Percentiles rank a stretch among this genome's conserved stretches.
phyloP scores from a whole-genome alignment of 2,329 filamentous ascomycete species.

The Thelonectria discophora region DNA sequence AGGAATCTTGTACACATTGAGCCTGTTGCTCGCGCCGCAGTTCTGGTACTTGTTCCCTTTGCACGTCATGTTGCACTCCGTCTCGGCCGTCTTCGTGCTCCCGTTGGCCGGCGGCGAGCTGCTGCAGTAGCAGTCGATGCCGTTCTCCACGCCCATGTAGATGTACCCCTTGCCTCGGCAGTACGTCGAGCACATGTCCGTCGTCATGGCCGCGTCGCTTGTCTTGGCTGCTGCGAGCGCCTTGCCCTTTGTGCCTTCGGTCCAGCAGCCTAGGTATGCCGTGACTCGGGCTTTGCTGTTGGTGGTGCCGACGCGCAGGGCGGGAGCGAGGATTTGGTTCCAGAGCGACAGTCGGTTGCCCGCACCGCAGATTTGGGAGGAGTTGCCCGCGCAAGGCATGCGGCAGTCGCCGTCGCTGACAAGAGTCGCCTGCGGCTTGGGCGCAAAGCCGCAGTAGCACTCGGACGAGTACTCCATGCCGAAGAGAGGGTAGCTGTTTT shows the following conservation, averaged over 20 bases:
- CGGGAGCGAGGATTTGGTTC: constrained; percentile 26
- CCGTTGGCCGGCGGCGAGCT: constrained; percentile 26
- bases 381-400: constrained; percentile 31
- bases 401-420: constrained; percentile 32
- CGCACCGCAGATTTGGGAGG: constrained; percentile 31
- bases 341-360: constrained; percentile 35
- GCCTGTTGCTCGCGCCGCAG: constrained; percentile 26
- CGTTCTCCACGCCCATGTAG: constrained; percentile 33
- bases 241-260: constrained; percentile 21
- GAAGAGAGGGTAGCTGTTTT: constrained; percentile 35
- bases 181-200: constrained; percentile 27
- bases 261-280: constrained; percentile 33
- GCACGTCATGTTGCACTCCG: constrained; percentile 28
- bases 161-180: constrained; percentile 27
- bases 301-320: not conserved
- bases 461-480: constrained; percentile 38
- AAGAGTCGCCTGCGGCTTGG: constrained; percentile 30
- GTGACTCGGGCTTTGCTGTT: constrained; percentile 6
- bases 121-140: constrained; percentile 34
- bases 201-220: constrained; percentile 26
- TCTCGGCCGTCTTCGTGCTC: constrained; percentile 24
- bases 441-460: constrained; percentile 34
- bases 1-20: constrained; percentile 31
- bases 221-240: constrained; percentile 28
- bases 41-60: constrained; percentile 27